These are phyloP conservation scores for Tuber brumale DNA, from an alignment of 495 filamentous ascomycete species.

Conservation along the genomic window DNA sequence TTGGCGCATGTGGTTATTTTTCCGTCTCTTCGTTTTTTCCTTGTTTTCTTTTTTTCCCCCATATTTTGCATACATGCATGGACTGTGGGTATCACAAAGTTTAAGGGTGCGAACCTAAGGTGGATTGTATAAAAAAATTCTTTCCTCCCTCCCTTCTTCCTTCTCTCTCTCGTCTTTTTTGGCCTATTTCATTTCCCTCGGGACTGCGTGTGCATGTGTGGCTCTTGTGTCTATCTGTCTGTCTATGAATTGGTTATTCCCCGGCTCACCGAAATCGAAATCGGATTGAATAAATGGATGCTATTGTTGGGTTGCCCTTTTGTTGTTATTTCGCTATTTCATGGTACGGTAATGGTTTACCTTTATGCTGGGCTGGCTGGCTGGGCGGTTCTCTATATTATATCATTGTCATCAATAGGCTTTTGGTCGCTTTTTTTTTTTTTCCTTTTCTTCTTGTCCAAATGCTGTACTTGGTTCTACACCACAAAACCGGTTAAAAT, in stretches of 20 bases:
- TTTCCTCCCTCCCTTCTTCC: constrained; percentile 7
- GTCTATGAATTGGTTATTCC: not conserved
- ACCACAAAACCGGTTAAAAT: no score
- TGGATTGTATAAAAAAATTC: constrained; percentile 6
- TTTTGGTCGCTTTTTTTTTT: not conserved
- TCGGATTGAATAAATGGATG: not conserved
- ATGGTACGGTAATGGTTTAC: not conserved
- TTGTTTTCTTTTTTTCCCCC: not conserved
- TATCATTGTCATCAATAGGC: not conserved
- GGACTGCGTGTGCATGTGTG: not conserved
- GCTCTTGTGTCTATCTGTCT: not conserved
- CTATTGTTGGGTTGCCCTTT: not conserved
- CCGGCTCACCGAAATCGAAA: not conserved
- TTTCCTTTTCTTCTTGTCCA: not conserved
- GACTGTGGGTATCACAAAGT: not conserved
- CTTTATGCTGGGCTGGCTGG: not conserved
- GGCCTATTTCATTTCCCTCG: not conserved
- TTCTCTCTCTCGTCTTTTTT: not conserved
- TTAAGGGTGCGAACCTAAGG: not conserved
- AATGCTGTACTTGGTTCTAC: not conserved
- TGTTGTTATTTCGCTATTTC: not conserved
- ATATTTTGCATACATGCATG: constrained; percentile 14
- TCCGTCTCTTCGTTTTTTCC: not conserved
- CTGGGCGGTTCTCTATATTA: not conserved
- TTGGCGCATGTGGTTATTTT: constrained; percentile 13